A percentile compares a stretch with the other conserved stretches of the same genome.
These are phyloP conservation scores for Aureobasidium sp. DNA, from an alignment of 2,329 filamentous ascomycete species.

Conservation along the genomic window DNA sequence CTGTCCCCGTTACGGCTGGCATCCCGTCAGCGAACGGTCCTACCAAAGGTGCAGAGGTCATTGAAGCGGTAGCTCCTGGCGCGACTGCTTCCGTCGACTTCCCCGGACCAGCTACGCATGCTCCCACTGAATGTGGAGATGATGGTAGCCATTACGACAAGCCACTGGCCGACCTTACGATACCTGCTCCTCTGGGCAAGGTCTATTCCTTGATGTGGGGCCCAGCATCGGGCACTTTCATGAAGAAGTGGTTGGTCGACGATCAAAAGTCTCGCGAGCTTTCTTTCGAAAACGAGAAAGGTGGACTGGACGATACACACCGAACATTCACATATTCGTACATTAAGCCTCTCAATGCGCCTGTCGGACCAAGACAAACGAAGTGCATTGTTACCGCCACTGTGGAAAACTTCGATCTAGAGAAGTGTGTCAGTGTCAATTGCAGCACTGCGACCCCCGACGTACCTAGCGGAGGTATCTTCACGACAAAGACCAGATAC, in stretches of 20 bases:
- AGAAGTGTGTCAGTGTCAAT: slow-evolving; percentile 77
- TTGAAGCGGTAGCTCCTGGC: slow-evolving; percentile 31
- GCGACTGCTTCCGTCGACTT: slow-evolving; percentile 55
- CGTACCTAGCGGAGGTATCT: slow-evolving; percentile 88
- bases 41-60: slow-evolving; percentile 4
- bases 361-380: slow-evolving; percentile 88
- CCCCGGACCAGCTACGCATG: slow-evolving; percentile 75
- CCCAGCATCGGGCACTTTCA: slow-evolving; percentile 67
- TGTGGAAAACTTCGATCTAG: slow-evolving; percentile 77
- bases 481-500: slow-evolving; percentile 87
- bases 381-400: slow-evolving; percentile 86
- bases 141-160: slow-evolving; percentile 73
- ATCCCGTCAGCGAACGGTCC: slow-evolving; percentile 26
- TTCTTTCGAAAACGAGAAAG: slow-evolving; percentile 73
- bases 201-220: slow-evolving; percentile 88
- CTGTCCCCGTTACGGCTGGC: slow-evolving; percentile 33
- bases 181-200: slow-evolving; percentile 83
- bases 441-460: slow-evolving; percentile 86
- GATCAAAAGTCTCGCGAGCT: slow-evolving; percentile 90
- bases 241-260: slow-evolving; percentile 76
- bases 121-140: slow-evolving; percentile 80
- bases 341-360: slow-evolving; percentile 78
- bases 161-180: slow-evolving; percentile 73
- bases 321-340: slow-evolving; percentile 72
- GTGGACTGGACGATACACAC: slow-evolving; percentile 63